Evolutionary conservation across 2,329 filamentous ascomycete species (phyloP).

Genomic region (Bipolaris sorokiniana): DNA sequence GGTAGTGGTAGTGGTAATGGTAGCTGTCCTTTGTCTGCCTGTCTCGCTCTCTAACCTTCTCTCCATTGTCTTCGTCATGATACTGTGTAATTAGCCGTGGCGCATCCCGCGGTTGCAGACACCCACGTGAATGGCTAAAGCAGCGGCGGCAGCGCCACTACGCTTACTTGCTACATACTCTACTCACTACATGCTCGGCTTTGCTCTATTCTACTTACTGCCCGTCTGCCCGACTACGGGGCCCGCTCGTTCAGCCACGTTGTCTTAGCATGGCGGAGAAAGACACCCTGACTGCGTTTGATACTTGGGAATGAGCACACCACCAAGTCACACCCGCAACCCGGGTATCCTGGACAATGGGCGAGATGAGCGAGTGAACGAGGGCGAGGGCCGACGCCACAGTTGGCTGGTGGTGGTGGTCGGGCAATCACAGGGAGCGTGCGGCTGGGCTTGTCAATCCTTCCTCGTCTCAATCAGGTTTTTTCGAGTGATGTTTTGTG

Average conservation of each 20-base stretch:
- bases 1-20: neutral
- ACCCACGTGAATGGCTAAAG: too few species aligned
- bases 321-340: neutral
- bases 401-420: neutral
- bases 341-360: conserved; percentile 1
- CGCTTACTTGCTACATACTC: neutral
- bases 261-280: conserved; percentile 15
- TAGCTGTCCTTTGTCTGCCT: neutral
- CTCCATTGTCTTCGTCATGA: neutral
- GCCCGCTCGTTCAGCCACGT: neutral
- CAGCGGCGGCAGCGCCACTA: neutral
- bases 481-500: neutral
- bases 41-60: neutral
- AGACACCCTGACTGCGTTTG: conserved; percentile 12
- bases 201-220: too few species aligned
- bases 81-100: neutral
- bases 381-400: neutral
- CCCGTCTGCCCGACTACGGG: too few species aligned
- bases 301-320: conserved; percentile 6
- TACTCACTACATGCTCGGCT: neutral
- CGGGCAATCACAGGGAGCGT: neutral
- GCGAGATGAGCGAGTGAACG: neutral
- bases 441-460: neutral
- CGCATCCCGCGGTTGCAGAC: conserved; percentile 18
- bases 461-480: neutral